These are phyloP conservation scores for Trichoderma asperelloides DNA, from an alignment of 495 filamentous ascomycete species.

Conservation along the genomic window DNA sequence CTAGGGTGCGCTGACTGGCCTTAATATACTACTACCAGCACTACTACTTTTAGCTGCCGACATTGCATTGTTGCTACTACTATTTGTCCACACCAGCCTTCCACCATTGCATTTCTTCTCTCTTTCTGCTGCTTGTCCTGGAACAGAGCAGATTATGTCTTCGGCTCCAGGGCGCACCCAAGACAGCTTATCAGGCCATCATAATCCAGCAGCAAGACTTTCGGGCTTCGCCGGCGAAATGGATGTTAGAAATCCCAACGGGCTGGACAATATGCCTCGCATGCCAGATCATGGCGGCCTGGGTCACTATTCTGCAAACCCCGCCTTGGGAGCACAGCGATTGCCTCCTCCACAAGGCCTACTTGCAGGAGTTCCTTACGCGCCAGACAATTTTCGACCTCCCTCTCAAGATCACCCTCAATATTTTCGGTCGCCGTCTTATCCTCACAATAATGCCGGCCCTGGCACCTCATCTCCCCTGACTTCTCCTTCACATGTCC, in stretches of 20 bases:
- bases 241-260: background rate
- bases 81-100: background rate
- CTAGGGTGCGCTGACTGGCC: constrained; percentile 1
- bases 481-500: background rate
- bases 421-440: background rate
- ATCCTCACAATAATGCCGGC: background rate
- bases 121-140: background rate
- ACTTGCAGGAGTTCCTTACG: background rate
- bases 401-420: background rate
- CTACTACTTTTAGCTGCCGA: background rate
- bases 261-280: background rate
- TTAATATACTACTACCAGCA: background rate
- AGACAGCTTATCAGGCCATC: background rate
- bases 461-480: background rate
- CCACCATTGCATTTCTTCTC: background rate
- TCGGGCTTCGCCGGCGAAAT: background rate
- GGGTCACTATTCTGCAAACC: background rate
- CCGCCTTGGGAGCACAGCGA: background rate
- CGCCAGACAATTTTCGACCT: background rate
- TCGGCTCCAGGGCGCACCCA: background rate
- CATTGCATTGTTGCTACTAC: background rate
- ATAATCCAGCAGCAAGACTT: background rate
- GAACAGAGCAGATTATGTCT: background rate
- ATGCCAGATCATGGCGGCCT: background rate
- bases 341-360: background rate